Evolutionary conservation across 352 stramenopile genomes (phyloP).

Genomic region (Saprolegnia parasitica): DNA sequence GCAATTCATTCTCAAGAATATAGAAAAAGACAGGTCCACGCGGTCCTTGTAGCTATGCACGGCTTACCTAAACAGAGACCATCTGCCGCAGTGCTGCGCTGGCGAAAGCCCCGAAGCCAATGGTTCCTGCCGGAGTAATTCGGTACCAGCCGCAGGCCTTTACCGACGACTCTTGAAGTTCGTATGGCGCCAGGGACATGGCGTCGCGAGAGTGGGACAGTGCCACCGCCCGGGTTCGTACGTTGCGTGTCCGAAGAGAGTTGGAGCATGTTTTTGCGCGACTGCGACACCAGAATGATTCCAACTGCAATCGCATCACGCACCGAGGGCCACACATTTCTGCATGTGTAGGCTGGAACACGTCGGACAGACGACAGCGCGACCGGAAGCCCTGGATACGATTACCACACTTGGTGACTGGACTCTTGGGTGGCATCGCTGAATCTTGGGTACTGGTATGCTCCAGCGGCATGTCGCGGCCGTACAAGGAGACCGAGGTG

Average conservation of each 20-base stretch:
- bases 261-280: constrained; percentile 1
- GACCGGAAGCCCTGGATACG: not conserved
- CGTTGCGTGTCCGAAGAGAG: not conserved
- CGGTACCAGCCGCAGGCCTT: not conserved
- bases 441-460: not conserved
- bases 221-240: not conserved
- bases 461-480: not conserved
- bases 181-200: constrained; percentile 1
- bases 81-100: not conserved
- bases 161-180: constrained; percentile 1
- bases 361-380: not conserved
- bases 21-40: no score
- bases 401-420: not conserved
- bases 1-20: no score
- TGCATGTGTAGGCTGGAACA: not conserved
- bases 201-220: not conserved
- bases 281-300: not conserved
- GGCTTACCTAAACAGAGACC: constrained; percentile 1
- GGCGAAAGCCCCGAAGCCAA: not conserved
- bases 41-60: no score
- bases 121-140: constrained; percentile 3
- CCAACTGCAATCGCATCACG: constrained; percentile 1
- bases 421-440: not conserved
- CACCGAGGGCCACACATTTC: not conserved
- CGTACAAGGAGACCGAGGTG: no score